These are phyloP conservation scores for Kodamaea sp. DNA, from an alignment of 1,139 yeast genomes.

Conservation along the genomic window DNA sequence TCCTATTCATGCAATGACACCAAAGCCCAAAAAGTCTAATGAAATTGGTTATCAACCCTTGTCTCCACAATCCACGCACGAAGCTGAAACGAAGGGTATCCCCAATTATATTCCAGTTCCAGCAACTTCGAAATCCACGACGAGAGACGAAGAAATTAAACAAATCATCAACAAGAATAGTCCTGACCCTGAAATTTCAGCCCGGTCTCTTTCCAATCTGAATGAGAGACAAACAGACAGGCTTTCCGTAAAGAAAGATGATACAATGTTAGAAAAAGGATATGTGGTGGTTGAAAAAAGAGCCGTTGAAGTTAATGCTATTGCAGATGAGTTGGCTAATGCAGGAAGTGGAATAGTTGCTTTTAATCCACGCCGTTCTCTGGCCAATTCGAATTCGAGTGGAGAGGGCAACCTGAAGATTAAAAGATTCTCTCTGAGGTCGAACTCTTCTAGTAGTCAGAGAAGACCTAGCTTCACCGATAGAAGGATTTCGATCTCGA, in stretches of 20 bases:
- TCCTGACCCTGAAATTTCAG: constrained; percentile 40
- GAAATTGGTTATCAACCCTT: constrained; percentile 2
- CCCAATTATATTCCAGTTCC: not conserved
- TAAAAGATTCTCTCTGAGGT: constrained; percentile 34
- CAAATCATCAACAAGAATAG: constrained; percentile 43
- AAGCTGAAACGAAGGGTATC: not conserved
- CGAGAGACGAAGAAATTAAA: constrained; percentile 48
- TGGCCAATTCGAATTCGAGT: constrained; percentile 15
- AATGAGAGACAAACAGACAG: constrained; percentile 8
- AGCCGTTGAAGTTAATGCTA: constrained; percentile 91
- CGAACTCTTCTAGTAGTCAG: constrained; percentile 34
- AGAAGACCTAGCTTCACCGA: constrained; percentile 56
- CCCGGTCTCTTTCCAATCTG: constrained; percentile 24
- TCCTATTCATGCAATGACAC: constrained; percentile 14
- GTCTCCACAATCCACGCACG: constrained; percentile 5
- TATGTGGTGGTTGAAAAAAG: constrained; percentile 94
- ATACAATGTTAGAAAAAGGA: constrained; percentile 65
- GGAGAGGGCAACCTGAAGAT: constrained; percentile 12
- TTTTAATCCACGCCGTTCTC: constrained; percentile 27
- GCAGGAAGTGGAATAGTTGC: constrained; percentile 63
- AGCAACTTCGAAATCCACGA: not conserved
- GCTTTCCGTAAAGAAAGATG: constrained; percentile 31
- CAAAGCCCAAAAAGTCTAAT: not conserved
- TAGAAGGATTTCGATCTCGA: constrained; percentile 63
- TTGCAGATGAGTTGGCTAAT: constrained; percentile 86